phyloP scores from a whole-genome alignment of 768 basidiomycete genomes.

The Gloeopeniophorella convolvens region DNA sequence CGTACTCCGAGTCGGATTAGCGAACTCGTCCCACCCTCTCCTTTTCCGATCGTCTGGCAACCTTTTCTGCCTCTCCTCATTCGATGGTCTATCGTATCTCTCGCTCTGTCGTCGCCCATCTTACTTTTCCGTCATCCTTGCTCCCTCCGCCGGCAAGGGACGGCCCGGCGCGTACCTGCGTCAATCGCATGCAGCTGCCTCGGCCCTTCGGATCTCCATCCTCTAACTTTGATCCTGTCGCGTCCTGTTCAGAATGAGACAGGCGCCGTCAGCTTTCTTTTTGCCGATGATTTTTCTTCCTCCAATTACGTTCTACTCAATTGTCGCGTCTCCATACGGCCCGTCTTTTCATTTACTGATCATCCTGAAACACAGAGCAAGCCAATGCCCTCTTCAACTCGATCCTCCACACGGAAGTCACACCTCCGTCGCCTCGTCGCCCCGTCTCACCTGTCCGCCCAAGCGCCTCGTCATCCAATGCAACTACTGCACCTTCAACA shows the following conservation, averaged over 20 bases:
- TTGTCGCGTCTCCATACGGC: conserved; percentile 19
- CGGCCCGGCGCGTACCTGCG: no score
- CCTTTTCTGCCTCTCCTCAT: no score
- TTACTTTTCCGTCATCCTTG: no score
- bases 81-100: no score
- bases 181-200: no score
- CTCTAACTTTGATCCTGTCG: no score
- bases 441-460: conserved; percentile 48
- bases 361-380: conserved; percentile 48
- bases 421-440: conserved; percentile 57
- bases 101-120: no score
- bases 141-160: no score
- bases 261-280: neutral
- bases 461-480: conserved; percentile 23
- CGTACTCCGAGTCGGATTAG: neutral
- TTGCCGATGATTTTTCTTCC: neutral
- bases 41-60: neutral
- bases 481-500: conserved; percentile 33
- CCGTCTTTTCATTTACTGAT: conserved; percentile 20
- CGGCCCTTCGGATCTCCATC: no score
- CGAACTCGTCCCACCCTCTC: neutral
- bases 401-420: conserved; percentile 72
- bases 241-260: no score
- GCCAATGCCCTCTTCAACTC: conserved; percentile 77
- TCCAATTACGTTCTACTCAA: neutral